These are phyloP conservation scores for Pleurozium schreberi DNA, from an alignment of 225 moss, liverwort and hornwort species.

Conservation along the genomic window DNA sequence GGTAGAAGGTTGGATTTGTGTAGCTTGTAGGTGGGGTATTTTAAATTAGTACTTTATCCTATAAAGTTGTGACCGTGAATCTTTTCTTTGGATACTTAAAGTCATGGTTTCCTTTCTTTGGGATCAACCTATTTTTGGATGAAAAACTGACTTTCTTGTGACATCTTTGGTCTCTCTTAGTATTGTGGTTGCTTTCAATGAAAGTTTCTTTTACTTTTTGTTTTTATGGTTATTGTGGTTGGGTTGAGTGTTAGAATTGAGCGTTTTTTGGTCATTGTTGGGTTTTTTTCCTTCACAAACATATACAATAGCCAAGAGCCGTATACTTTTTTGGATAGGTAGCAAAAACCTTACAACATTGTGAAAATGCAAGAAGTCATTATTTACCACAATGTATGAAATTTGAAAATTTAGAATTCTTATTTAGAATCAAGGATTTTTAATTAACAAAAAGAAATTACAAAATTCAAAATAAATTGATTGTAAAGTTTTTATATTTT, in stretches of 20 bases:
- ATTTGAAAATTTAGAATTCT: not conserved
- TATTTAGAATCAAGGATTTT: not conserved
- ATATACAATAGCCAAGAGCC: not conserved
- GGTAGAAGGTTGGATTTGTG: not conserved
- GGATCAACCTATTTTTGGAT: fast-evolving
- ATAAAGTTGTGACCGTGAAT: fast-evolving
- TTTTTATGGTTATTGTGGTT: too few species aligned
- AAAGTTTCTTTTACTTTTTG: not conserved
- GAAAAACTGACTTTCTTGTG: not conserved
- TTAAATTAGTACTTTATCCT: not conserved
- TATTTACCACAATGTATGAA: not conserved
- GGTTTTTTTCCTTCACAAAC: too few species aligned
- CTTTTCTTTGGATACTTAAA: not conserved
- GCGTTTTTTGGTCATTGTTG: not conserved
- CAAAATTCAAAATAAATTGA: not conserved
- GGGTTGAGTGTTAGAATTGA: not conserved
- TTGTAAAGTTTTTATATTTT: not conserved
- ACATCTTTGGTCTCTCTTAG: not conserved
- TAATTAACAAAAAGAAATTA: not conserved
- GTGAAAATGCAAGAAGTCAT: not conserved
- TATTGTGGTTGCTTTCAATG: not conserved
- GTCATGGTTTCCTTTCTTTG: not conserved
- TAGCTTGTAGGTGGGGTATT: not conserved
- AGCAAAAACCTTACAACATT: not conserved
- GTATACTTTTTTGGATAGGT: fast-evolving